Evolutionary conservation across 139 green algal genomes (phyloP).

Genomic region (Auxenochlorella pyrenoidosa): DNA sequence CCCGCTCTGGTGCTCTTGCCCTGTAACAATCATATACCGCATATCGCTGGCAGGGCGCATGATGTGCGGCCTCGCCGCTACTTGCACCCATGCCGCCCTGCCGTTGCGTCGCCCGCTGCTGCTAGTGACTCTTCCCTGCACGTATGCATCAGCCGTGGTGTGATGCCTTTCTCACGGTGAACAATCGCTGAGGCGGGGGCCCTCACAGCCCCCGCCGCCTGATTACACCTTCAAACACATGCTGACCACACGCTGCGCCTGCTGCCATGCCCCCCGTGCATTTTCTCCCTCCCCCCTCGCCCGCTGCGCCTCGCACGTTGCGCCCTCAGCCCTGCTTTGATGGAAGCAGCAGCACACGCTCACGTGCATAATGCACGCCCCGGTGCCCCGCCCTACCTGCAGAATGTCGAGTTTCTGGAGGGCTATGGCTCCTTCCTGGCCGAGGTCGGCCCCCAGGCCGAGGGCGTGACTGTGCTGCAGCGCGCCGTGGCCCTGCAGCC

Average conservation of each 20-base stretch:
- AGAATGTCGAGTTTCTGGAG: conserved; percentile 73
- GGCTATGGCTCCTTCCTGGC: conserved; percentile 73
- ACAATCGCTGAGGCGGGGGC: conserved; percentile 37
- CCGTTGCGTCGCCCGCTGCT: not conserved
- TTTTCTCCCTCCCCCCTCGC: not conserved
- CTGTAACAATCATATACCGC: too few relatives aligned
- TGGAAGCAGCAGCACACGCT: not conserved
- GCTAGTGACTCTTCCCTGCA: not conserved
- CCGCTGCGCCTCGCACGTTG: too few relatives aligned
- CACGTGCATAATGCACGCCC: not conserved
- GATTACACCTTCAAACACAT: conserved; percentile 32
- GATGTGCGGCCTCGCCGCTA: too few relatives aligned
- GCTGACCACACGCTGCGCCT: conserved; percentile 1
- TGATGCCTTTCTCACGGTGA: conserved; percentile 33
- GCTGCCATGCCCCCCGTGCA: not conserved
- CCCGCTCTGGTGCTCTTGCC: too few relatives aligned
- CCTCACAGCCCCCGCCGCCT: conserved; percentile 2
- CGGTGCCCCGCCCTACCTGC: not conserved
- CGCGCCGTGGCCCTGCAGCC: conserved; percentile 64
- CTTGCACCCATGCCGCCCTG: not conserved
- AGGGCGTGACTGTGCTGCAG: conserved; percentile 69
- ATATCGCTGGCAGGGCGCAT: too few relatives aligned
- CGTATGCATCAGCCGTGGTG: not conserved
- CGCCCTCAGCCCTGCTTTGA: too few relatives aligned
- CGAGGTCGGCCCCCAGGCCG: conserved; percentile 62